Conservation (phyloP, 805 yeast species). For the Ogataea nonfermentans region DNA sequence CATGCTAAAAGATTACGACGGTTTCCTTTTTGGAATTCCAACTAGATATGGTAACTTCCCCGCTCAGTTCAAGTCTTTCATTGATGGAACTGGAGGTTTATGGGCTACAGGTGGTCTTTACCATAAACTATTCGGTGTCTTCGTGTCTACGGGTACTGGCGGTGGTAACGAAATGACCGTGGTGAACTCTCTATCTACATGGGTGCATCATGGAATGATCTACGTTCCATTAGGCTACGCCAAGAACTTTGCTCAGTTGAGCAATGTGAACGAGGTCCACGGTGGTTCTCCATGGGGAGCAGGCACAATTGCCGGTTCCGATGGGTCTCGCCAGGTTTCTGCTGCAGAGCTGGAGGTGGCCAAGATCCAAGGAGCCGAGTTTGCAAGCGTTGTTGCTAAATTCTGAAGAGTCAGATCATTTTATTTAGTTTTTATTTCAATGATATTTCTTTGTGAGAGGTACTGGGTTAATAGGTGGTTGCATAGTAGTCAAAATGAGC, state of each 20-base stretch:
- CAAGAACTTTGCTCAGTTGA: conserved; percentile 50
- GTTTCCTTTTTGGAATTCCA: conserved; percentile 74
- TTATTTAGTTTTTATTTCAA: background rate
- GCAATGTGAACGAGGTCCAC: conserved; percentile 63
- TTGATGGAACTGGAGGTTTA: conserved; percentile 74
- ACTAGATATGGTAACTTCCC: conserved; percentile 77
- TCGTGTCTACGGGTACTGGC: conserved; percentile 66
- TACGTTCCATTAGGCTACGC: conserved; percentile 77
- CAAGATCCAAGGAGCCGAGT: conserved; percentile 61
- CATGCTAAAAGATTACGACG: conserved; percentile 63
- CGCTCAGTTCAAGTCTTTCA: conserved; percentile 71
- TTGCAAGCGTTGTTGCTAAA: conserved; percentile 46
- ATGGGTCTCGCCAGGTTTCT: conserved; percentile 70
- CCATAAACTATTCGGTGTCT: conserved; percentile 75
- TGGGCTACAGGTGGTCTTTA: conserved; percentile 70
- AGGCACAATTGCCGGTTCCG: conserved; percentile 71
- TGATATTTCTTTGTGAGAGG: background rate
- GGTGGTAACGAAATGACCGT: conserved; percentile 81
- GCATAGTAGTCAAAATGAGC: conserved; percentile 4
- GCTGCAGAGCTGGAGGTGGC: conserved; percentile 66
- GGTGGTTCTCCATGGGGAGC: conserved; percentile 91
- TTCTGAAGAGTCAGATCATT: conserved; percentile 16
- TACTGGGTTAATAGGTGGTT: background rate
- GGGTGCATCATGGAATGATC: conserved; percentile 75
- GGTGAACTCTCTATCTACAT: conserved; percentile 53